Conservation (phyloP, 129 eudicot genomes). For the Escallonia rubra region DNA sequence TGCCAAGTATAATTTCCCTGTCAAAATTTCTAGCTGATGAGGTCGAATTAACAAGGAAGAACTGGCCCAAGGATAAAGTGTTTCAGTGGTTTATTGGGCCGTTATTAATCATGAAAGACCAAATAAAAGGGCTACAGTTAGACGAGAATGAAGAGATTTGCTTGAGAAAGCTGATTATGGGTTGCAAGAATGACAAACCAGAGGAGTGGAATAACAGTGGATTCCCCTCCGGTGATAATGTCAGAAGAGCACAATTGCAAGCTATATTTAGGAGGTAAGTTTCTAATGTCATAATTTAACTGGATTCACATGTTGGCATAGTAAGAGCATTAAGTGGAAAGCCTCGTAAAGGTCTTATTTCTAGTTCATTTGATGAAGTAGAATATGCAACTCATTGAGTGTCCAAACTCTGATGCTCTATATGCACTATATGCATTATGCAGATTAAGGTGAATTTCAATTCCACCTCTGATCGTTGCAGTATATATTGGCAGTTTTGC, state of each 20-base stretch:
- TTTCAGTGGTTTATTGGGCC: conserved; percentile 88
- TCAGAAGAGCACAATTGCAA: conserved; percentile 85
- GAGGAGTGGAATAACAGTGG: conserved; percentile 77
- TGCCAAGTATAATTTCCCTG: background rate
- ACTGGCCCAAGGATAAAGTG: conserved; percentile 69
- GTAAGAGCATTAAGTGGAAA: no score
- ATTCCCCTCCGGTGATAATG: conserved; percentile 63
- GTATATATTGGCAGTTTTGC: no score
- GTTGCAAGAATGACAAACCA: conserved; percentile 53
- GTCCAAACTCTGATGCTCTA: no score
- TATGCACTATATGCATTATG: no score
- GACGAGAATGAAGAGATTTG: conserved; percentile 56
- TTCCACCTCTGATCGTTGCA: no score
- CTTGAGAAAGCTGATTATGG: conserved; percentile 56
- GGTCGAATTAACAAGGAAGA: conserved; percentile 47
- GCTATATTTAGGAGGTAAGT: conserved; percentile 78
- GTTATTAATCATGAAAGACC: conserved; percentile 81
- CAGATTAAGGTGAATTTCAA: no score
- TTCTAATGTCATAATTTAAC: background rate
- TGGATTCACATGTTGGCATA: no score
- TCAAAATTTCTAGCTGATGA: conserved; percentile 50
- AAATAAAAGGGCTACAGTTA: conserved; percentile 58
- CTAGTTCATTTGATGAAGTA: no score
- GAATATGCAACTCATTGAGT: no score
- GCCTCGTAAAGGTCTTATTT: no score